Base-by-base conservation (phyloP, 2,329 filamentous ascomycete species). In the Epichloe aotearoae region DNA sequence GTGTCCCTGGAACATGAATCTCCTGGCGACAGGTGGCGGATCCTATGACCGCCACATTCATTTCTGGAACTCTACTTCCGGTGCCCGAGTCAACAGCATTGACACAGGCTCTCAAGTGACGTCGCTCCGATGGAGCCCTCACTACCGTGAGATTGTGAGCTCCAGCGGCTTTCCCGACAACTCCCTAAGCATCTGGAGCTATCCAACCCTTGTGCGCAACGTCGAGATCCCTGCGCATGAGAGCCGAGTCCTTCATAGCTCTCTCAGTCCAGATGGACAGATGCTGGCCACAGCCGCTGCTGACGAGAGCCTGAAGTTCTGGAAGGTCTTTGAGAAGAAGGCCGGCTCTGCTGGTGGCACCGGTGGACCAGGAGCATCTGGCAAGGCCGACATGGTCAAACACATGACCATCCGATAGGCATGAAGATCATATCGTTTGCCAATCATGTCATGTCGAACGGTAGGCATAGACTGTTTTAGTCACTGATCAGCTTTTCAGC, bases 241-340 rank as follows among this genome's bases (percentile, higher is more conserved):
- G 77, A 95, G 88, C 63, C 81, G 93, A 61, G 91, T 98, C 41
- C 80, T 98, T 47, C 93, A 97, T 81, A 95, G 88, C 76, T 93
- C 88, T 66, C 81, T 98, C 59, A 96, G 89, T 73, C 93, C 93
- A 3, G 93, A 98, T 63, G 93, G 93, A 49, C 93, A 98, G 74
- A 95, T 96, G 82, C 80, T 98, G 51, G 93, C 93, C 47, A 98
- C 93, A 48, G 91, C 93, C 54, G 87, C 91, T 60, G 90, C 91
- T 38, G 93, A 98, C 62, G 93, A 98, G 76, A 91, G 85, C 64
- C 77, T 98, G 69, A 98, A 98, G 75, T 98, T 98, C 78, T 98
- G 93, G 93, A 98, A 98, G 82, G 79, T 98, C 61, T 98, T 98
- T 64, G 93, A 98, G 79, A 96, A 95, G 80, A 97, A 96, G 80